Base-by-base conservation (phyloP, 345 rosid genomes). In the Gossypium herbaceum region DNA sequence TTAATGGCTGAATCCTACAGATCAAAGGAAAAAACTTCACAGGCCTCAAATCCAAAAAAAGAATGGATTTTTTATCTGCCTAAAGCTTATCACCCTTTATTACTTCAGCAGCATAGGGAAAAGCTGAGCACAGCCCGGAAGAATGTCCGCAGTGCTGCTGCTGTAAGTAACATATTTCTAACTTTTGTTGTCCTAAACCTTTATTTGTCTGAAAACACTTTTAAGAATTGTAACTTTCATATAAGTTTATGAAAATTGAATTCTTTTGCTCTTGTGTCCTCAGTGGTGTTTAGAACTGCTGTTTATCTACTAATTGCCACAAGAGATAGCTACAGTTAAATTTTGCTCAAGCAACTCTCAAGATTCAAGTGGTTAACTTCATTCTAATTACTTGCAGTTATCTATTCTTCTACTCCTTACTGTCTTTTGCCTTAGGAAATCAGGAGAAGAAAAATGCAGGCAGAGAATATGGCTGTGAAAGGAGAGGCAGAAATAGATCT, bases 11-110 rank as follows among this genome's bases (percentile, higher is more conserved):
- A 71, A 76, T 70, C 85, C 68, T 24, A 61, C 62, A 61, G 79
- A 76, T 56, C 71, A 60, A 82, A 57, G 71, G 77, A 79, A 48
- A 76, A 83, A 66, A 59, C 77, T 60, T 78, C 77, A 44, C 75
- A 79, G 64, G 85, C 77, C 29, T 75, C 87, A 12, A 47, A 73
- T 34, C 50, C 80, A 63, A 84, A 81, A 76, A 76, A 63, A 69
- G 92, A 90, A 71, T 92, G 97, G 98, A 79, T 81, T 48, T 61
- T 94, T 79, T 90, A 85, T 88, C 85, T 94, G 75, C 97, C 92
- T 56, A 86, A 87, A 79, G 91, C 95, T 80, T 83, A 88, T 79
- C 97, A 94, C 85, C 97, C 98, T 79, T 78, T 94, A 68, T 78
- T 94, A 77, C 91, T 94, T 78, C 87, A 91, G 85, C 94, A 90